Conservation (phyloP, 2,329 filamentous ascomycete genomes). For the Fusarium nelsonii region DNA sequence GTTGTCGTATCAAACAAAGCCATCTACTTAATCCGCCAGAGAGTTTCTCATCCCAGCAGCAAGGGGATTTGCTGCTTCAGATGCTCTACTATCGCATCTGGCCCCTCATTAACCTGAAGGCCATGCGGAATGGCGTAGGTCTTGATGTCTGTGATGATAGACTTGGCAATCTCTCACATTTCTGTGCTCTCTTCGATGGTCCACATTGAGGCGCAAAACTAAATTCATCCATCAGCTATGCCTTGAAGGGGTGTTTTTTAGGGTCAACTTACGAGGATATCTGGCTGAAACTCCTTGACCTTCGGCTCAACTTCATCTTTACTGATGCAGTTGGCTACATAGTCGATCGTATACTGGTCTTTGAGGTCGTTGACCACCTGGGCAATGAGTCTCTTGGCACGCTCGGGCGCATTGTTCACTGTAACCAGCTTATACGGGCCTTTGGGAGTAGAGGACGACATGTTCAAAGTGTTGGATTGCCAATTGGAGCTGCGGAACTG, state of each 20-base stretch:
- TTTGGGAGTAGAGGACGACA: constrained; percentile 50
- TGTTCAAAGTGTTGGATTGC: neutral
- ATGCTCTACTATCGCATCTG: constrained; percentile 66
- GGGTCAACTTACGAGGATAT: neutral
- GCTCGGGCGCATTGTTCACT: constrained; percentile 75
- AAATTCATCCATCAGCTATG: neutral
- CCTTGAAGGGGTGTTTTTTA: neutral
- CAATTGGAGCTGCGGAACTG: neutral
- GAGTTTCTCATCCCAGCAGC: neutral
- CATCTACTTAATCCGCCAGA: neutral
- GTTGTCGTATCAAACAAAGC: neutral
- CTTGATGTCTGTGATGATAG: constrained; percentile 60
- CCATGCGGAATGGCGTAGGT: constrained; percentile 66
- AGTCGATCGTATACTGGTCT: constrained; percentile 71
- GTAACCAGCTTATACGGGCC: constrained; percentile 75
- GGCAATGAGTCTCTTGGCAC: constrained; percentile 72
- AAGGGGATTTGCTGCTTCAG: constrained; percentile 58
- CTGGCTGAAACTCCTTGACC: neutral
- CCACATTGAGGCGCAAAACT: constrained; percentile 71
- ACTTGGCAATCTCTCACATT: constrained; percentile 59
- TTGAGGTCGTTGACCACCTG: constrained; percentile 71
- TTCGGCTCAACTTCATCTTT: neutral
- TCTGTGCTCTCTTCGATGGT: constrained; percentile 59
- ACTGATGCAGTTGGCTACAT: constrained; percentile 68
- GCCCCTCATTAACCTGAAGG: constrained; percentile 64